Base-by-base conservation (phyloP, 176 grass and related monocot species). In the Chrysopogon serrulatus region DNA sequence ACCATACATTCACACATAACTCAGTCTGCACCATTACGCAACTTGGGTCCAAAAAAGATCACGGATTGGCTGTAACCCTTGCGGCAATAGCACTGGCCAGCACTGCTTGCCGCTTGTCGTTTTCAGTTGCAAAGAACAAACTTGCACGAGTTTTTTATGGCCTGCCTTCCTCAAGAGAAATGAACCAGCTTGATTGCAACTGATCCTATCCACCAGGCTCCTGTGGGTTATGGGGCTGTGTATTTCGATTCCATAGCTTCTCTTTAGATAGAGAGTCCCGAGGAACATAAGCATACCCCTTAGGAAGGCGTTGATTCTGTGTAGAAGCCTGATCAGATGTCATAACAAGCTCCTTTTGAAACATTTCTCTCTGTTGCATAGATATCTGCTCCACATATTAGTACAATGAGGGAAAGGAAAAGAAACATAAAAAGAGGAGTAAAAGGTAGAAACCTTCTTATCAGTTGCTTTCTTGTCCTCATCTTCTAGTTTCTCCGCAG, bases 261-360 rank as follows among this genome's bases (percentile, higher is more conserved):
- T 99, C 97, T 94, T 99, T 99, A 72, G 93, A 91, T 70, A 99
- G 83, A 86, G 89, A 94, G 27, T 92, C 93, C 79, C 94, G 84
- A 72, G 97, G 97, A 35, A 99, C 93, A 90, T 96, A 99, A 31
- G 68, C 91, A 63, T 92, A 99, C 67, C 97, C 97, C 62, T 94
- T 94, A 17, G 97, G 93, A 79, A 96, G 97, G 54, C 91, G 82
- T 80, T 99, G 97, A 63, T 96, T 99, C 77, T 96, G 93, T 32
- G 88, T 93, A 41, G 84, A 90, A 30, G 97, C 93, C 89, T 99
- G 93, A 81, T 96, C 97, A 62, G 93, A 99, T 65, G 91, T 96
- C 93, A 99, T 96, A 64, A 94, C 81, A 60, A 92, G 73, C 86
- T 97, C 95, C 74, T 94, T 94, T 57, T 91, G 92, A 77, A 97